phyloP scores from a whole-genome alignment of 352 stramenopile species.

The Phytophthora tubulina region DNA sequence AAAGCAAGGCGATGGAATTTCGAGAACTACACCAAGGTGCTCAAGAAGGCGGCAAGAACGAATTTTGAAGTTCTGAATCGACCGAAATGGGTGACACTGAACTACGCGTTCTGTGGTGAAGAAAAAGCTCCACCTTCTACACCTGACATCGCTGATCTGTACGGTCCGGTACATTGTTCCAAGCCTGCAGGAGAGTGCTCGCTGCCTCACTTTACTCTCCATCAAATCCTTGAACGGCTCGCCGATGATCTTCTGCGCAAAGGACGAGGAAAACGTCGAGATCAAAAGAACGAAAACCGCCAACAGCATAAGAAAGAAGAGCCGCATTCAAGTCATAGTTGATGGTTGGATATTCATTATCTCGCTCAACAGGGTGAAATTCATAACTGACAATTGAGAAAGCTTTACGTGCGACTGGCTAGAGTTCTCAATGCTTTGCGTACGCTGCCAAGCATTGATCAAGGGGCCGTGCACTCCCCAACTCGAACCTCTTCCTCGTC shows the following conservation, averaged over 20 bases:
- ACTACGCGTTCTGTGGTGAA: constrained; percentile 57
- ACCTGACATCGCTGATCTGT: constrained; percentile 22
- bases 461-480: too few relatives aligned
- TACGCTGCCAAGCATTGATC: too few relatives aligned
- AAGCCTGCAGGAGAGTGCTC: constrained; percentile 47
- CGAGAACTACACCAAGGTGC: constrained; percentile 50
- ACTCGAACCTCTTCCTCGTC: too few relatives aligned
- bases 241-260: constrained; percentile 50
- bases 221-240: constrained; percentile 64
- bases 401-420: too few relatives aligned
- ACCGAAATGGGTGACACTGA: constrained; percentile 27
- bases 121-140: constrained; percentile 14
- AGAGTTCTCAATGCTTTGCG: too few relatives aligned
- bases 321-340: too few relatives aligned
- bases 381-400: too few relatives aligned
- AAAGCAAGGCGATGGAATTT: constrained; percentile 44
- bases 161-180: constrained; percentile 43
- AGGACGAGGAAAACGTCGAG: constrained; percentile 35
- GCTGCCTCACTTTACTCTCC: constrained; percentile 57
- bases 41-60: constrained; percentile 27
- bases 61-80: constrained; percentile 22
- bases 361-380: too few relatives aligned
- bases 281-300: constrained; percentile 32
- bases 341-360: too few relatives aligned
- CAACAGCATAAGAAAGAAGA: constrained; percentile 12